Evolutionary conservation across 2,329 filamentous ascomycete species (phyloP), one percentile per base, ranked within the genome.

Genomic region (Alternaria sp.): DNA sequence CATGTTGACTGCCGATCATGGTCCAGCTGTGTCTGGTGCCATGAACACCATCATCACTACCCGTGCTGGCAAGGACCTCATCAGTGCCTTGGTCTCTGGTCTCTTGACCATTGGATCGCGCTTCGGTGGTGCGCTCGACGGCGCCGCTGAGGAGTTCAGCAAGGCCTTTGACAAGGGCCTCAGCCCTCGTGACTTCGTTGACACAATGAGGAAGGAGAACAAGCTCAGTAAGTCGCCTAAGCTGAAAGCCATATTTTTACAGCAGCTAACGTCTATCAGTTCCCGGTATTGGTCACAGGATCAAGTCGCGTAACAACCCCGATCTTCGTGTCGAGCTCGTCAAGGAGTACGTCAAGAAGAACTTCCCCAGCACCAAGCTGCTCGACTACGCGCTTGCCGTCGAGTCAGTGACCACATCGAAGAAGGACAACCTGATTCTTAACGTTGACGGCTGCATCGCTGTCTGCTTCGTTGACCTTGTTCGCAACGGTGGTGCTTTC

Each of bases 1-100:
- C 82, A 99, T 99, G 96, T 90, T 99, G 80, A 99, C 96, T 80
- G 96, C 96, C 76, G 96, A 99, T 81, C 96, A 99, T 90, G 96
- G 96, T 84, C 96, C 96, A 58, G 96, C 96, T 76, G 96, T 99
- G 75, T 99, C 96, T 75, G 96, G 96, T 88, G 96, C 96, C 83
- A 99, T 99, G 96, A 99, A 99, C 91, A 99, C 96, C 82, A 99
- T 99, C 82, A 98, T 99, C 82, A 99, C 96, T 68, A 99, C 96
- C 64, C 93, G 96, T 92, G 96, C 96, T 69, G 96, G 96, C 82
- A 99, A 99, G 88, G 96, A 99, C 81, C 86, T 99, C 74, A 98
- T 99, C 86, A 94, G 90, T 77, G 92, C 96, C 51, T 88, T 99
- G 68, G 96, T 99, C 61, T 92, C 92, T 76, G 96, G 96, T 93